phyloP scores from a whole-genome alignment of 148 eudicot species.

The Vaccinium macrocarpon region DNA sequence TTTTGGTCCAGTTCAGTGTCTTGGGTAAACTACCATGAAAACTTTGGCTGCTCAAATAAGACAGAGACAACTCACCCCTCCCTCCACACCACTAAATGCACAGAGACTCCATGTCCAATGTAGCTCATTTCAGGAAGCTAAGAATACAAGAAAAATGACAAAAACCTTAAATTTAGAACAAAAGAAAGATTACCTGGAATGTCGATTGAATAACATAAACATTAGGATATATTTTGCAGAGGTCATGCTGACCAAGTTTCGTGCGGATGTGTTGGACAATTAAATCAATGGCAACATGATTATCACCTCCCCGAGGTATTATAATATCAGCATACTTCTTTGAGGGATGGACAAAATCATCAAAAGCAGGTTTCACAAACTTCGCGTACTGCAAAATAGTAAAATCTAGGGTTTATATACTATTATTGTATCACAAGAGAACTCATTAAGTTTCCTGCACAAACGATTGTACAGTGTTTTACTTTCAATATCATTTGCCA shows the following conservation, averaged over 20 bases:
- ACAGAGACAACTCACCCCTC: background rate
- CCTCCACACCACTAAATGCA: background rate
- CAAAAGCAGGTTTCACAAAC: constrained; percentile 98
- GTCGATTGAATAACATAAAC: constrained; percentile 89
- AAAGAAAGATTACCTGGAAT: constrained; percentile 60
- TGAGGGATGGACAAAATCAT: constrained; percentile 91
- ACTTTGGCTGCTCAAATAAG: background rate
- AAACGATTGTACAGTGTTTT: background rate
- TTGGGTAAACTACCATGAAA: background rate
- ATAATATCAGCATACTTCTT: constrained; percentile 97
- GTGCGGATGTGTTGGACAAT: constrained; percentile 91
- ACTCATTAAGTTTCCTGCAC: background rate
- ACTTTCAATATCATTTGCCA: background rate
- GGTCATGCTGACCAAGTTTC: constrained; percentile 94
- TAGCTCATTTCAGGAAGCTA: background rate
- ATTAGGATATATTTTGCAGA: constrained; percentile 88
- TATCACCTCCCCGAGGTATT: constrained; percentile 96
- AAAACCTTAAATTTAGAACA: background rate
- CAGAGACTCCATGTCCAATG: background rate
- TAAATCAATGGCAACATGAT: constrained; percentile 93
- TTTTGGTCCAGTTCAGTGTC: background rate
- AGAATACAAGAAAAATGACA: background rate
- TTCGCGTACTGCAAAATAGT: constrained; percentile 76
- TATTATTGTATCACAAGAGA: background rate
- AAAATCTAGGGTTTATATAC: background rate